Conservation (phyloP, 805 yeast genomes). For the Zygotorulaspora florentina region DNA sequence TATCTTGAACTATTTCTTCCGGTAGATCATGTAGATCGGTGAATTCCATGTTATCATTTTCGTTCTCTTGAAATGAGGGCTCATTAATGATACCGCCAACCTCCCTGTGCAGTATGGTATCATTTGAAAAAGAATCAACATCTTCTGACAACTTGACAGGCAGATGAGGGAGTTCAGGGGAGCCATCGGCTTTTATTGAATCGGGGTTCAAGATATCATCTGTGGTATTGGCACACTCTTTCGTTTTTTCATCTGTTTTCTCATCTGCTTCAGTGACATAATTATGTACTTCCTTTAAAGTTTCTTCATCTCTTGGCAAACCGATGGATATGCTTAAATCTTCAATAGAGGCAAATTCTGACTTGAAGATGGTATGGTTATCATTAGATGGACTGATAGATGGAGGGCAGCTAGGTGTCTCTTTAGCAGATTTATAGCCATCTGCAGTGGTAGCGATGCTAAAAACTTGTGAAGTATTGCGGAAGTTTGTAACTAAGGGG, state of each 20-base stretch:
- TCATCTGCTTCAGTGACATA: neutral
- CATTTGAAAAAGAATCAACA: neutral
- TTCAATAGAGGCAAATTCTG: constrained; percentile 12
- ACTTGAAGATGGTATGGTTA: neutral
- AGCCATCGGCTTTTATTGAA: neutral
- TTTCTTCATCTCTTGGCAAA: constrained; percentile 9
- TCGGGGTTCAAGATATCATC: too few species aligned
- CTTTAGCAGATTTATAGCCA: constrained; percentile 26
- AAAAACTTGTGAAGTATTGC: constrained; percentile 20
- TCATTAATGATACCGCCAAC: neutral
- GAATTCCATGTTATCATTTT: neutral
- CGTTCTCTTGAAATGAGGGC: neutral
- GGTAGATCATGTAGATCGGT: neutral
- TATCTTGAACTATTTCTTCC: neutral
- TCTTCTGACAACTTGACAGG: neutral
- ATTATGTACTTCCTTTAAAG: neutral
- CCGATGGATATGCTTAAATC: constrained; percentile 19
- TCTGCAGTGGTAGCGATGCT: constrained; percentile 28
- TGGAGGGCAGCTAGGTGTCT: constrained; percentile 5
- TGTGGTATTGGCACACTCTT: neutral
- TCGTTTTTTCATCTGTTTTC: neutral
- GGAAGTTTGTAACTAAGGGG: constrained; percentile 9
- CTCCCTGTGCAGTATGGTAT: neutral
- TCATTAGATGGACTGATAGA: constrained; percentile 2
- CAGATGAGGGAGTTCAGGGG: constrained; percentile 7